Evolutionary conservation across 257 asterid genomes (phyloP), one percentile per base, ranked within the genome.

Genomic region (Handroanthus guayacan): DNA sequence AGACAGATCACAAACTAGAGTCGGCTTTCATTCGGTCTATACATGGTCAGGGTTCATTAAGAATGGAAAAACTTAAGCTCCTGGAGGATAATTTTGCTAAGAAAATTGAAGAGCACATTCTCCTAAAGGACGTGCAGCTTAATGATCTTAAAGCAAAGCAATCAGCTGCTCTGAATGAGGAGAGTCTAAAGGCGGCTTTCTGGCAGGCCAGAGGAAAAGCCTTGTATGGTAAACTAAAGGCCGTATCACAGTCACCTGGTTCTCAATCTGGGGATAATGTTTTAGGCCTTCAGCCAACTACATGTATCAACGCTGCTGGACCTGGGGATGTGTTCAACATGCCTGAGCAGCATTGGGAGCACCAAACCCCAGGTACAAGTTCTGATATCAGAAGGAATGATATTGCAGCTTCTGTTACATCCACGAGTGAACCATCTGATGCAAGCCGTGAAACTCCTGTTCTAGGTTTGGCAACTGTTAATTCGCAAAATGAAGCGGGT

Each of bases 91-190:
- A 56, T 9, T 85, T 88, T 74, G 77, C 86, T 2, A 74, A 71
- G 81, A 80, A 87, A 75, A 67, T 88, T 69, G 78, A 81, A 76
- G 92, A 89, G 61, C 85, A 66, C 71, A 78, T 82, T 65, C 69
- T 69, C 78, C 44, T 45, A 25, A 84, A 80, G 84, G 87, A 87
- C 44, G 37, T 14, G 14, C 56, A 80, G 54, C 80, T 86, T 70
- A 80, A 83, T 77, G 77, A 81, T 31, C 91, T 89, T 20, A 84
- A 86, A 82, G 86, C 77, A 74, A 75, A 76, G 76, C 92, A 89
- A 55, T 67, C 78, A 37, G 82, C 86, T 81, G 89, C 76, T 72
- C 76, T 57, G 54, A 75, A 83, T 73, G 82, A 78, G 76, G 90
- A 83, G 88, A 84, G 65, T 58, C 79, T 58, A 75, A 91, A 76